These are phyloP conservation scores for Parietichytrium sp. DNA, from an alignment of 108 stramenopile genomes.

Conservation along the genomic window DNA sequence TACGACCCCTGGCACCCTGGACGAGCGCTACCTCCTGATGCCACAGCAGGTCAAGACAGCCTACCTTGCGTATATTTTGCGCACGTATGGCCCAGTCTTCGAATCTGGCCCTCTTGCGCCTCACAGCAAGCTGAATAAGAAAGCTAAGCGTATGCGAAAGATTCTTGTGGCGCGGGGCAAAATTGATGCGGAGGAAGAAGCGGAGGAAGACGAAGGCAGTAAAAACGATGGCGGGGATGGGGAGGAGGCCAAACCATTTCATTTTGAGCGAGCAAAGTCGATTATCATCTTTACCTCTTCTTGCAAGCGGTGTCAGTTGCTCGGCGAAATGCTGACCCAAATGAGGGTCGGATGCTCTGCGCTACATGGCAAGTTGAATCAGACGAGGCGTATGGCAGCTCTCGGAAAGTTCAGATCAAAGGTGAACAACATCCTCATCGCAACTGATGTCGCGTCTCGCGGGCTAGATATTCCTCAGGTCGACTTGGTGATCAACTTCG, in stretches of 20 bases:
- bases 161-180: conserved; percentile 53
- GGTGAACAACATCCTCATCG: conserved; percentile 77
- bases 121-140: conserved; percentile 66
- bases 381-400: conserved; percentile 82
- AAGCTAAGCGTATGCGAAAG: conserved; percentile 66
- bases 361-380: conserved; percentile 83
- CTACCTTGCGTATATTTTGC: not conserved
- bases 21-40: not conserved
- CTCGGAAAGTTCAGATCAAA: conserved; percentile 68
- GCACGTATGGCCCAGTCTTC: not conserved
- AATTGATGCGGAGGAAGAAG: conserved; percentile 37
- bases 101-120: conserved; percentile 71
- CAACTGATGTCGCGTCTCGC: conserved; percentile 95
- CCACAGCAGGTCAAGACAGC: not conserved
- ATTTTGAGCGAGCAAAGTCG: conserved; percentile 72
- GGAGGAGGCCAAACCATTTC: not conserved
- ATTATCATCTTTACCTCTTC: conserved; percentile 94
- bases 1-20: not conserved
- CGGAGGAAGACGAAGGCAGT: not conserved
- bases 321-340: conserved; percentile 79
- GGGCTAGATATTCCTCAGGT: conserved; percentile 92
- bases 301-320: conserved; percentile 83
- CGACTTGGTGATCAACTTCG: conserved; percentile 93
- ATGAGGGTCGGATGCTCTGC: conserved; percentile 84
- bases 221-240: not conserved